phyloP scores from a whole-genome alignment of 345 rosid species.

The Theobroma cacao region DNA sequence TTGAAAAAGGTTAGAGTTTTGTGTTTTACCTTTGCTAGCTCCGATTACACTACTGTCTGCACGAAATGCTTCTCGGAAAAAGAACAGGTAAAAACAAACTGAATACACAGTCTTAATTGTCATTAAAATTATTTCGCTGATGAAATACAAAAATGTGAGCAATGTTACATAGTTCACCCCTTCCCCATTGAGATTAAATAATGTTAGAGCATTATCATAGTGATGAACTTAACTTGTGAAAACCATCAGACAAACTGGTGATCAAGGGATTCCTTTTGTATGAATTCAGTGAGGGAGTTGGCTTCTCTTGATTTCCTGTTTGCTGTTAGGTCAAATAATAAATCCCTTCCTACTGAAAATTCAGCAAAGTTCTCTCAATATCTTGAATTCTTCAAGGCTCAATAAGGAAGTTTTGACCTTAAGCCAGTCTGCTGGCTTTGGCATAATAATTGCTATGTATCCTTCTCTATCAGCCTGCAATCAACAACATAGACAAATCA shows the following conservation, averaged over 20 bases:
- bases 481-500: not conserved
- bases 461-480: slow-evolving; percentile 91
- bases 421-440: slow-evolving; percentile 78
- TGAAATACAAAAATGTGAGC: not conserved
- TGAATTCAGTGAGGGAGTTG: not conserved
- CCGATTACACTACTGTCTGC: too few species aligned
- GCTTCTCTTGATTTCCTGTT: not conserved
- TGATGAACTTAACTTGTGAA: not conserved
- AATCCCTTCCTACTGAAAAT: not conserved
- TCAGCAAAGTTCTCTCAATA: slow-evolving; percentile 30
- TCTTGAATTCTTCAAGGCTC: slow-evolving; percentile 61
- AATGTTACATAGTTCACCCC: not conserved
- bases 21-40: too few species aligned
- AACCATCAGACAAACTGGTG: not conserved
- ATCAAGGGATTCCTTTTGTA: not conserved
- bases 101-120: not conserved
- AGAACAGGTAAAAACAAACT: too few species aligned
- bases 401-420: slow-evolving; percentile 60
- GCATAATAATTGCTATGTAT: slow-evolving; percentile 87
- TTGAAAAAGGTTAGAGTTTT: too few species aligned
- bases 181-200: not conserved
- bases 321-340: not conserved
- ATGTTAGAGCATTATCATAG: not conserved
- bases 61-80: too few species aligned
- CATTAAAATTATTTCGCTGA: not conserved